phyloP scores from a whole-genome alignment of 345 rosid species.

The Dovyalis caffra region DNA sequence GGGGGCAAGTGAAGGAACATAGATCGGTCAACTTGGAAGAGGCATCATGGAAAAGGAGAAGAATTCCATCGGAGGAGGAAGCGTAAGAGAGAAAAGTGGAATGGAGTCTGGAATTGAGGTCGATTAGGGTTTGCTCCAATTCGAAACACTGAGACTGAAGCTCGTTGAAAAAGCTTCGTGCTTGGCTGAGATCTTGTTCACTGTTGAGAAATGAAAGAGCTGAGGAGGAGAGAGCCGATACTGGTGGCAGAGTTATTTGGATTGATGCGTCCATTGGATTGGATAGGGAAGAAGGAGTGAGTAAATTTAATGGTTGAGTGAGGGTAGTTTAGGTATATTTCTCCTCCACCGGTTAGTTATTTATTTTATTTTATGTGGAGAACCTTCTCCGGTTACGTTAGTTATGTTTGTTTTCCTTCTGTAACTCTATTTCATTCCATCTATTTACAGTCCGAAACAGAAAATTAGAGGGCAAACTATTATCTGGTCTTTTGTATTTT shows the following conservation, averaged over 20 bases:
- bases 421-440: too few species aligned
- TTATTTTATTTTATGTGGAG: too few species aligned
- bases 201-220: slow-evolving; percentile 54
- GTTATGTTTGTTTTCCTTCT: too few species aligned
- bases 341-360: too few species aligned
- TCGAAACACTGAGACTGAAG: slow-evolving; percentile 55
- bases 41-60: slow-evolving; percentile 35
- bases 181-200: slow-evolving; percentile 42
- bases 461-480: too few species aligned
- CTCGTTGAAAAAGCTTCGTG: slow-evolving; percentile 50
- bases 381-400: too few species aligned
- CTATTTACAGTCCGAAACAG: too few species aligned
- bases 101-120: slow-evolving; percentile 55
- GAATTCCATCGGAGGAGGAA: slow-evolving; percentile 60
- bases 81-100: slow-evolving; percentile 54
- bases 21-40: slow-evolving; percentile 52
- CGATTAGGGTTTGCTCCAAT: slow-evolving; percentile 51
- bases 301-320: slow-evolving; percentile 14
- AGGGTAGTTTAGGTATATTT: slow-evolving; percentile 9
- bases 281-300: slow-evolving; percentile 1
- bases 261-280: slow-evolving; percentile 43
- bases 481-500: too few species aligned
- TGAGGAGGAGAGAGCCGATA: slow-evolving; percentile 45
- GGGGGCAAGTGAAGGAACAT: slow-evolving; percentile 38
- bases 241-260: slow-evolving; percentile 45